phyloP scores from a whole-genome alignment of 2,329 filamentous ascomycete species.

The Penicillium sp. region DNA sequence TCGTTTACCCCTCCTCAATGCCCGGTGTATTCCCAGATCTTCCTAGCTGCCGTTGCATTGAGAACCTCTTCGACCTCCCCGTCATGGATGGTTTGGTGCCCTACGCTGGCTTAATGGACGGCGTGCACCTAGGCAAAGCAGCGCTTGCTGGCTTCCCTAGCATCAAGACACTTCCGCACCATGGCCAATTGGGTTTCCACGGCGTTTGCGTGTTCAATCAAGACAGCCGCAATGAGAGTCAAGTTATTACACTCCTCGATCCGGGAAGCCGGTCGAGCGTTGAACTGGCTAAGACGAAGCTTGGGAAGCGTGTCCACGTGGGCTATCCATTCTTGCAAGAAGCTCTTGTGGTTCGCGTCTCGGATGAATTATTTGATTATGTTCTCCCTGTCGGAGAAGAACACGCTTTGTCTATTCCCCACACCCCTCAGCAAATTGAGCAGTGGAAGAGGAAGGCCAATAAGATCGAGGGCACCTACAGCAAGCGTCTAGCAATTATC shows the following conservation, averaged over 20 bases:
- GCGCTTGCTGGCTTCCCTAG: conserved; percentile 95
- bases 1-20: conserved; percentile 81
- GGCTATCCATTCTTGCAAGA: conserved; percentile 96
- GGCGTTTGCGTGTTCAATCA: conserved; percentile 94
- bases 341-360: conserved; percentile 82
- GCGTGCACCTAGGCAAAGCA: conserved; percentile 74
- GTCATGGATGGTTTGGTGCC: conserved; percentile 86
- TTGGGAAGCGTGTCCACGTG: conserved; percentile 84
- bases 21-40: conserved; percentile 89
- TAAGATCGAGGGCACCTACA: conserved; percentile 82
- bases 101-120: conserved; percentile 77
- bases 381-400: conserved; percentile 64
- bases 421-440: conserved; percentile 72
- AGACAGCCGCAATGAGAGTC: conserved; percentile 94
- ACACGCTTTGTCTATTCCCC: conserved; percentile 67
- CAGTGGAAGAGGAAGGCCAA: conserved; percentile 82
- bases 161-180: conserved; percentile 80
- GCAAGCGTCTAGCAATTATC: conserved; percentile 83
- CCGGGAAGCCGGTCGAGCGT: conserved; percentile 69
- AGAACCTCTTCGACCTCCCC: conserved; percentile 95
- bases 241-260: conserved; percentile 81
- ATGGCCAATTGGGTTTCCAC: conserved; percentile 78
- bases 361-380: conserved; percentile 92
- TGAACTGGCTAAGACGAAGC: conserved; percentile 71
- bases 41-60: conserved; percentile 80